Evolutionary conservation across 139 green algal species (phyloP).

Genomic region (Chara braunii): DNA sequence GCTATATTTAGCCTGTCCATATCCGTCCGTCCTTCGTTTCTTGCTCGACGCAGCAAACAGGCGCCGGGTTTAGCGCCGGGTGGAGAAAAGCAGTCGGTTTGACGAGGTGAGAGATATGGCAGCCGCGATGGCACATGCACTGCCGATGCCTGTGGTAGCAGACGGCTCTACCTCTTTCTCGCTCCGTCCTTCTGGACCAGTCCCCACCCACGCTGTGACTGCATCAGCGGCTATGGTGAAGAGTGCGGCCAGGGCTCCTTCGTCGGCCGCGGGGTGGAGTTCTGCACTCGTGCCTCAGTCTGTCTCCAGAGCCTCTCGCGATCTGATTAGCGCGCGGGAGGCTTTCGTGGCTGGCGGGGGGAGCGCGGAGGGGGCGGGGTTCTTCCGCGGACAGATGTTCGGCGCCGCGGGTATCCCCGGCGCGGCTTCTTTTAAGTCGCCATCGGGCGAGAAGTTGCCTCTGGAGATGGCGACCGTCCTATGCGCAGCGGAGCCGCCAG

Average conservation of each 20-base stretch:
- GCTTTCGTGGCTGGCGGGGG: too few species aligned
- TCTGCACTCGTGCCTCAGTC: neutral
- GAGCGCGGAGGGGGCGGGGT: neutral
- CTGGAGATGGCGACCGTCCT: too few species aligned
- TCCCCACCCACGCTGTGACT: conserved; percentile 25
- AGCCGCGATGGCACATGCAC: too few species aligned
- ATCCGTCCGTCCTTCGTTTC: neutral
- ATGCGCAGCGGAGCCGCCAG: too few species aligned
- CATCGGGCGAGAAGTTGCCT: too few species aligned
- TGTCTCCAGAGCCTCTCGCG: neutral
- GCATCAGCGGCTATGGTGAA: conserved; percentile 27
- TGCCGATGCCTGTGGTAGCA: neutral
- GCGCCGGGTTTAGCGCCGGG: neutral
- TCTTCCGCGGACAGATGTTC: neutral
- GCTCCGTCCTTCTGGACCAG: neutral
- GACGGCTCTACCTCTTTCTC: neutral
- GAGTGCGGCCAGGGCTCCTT: conserved; percentile 31
- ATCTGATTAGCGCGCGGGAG: neutral
- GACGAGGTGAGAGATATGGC: neutral
- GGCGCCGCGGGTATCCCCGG: neutral
- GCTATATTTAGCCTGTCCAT: neutral
- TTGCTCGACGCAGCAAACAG: neutral
- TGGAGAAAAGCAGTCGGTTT: neutral
- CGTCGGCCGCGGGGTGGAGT: conserved; percentile 26
- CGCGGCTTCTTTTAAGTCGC: conserved; percentile 2